These are phyloP conservation scores for Coniferiporia sulphurascens DNA, from an alignment of 1,284 basidiomycete genomes.

Conservation along the genomic window DNA sequence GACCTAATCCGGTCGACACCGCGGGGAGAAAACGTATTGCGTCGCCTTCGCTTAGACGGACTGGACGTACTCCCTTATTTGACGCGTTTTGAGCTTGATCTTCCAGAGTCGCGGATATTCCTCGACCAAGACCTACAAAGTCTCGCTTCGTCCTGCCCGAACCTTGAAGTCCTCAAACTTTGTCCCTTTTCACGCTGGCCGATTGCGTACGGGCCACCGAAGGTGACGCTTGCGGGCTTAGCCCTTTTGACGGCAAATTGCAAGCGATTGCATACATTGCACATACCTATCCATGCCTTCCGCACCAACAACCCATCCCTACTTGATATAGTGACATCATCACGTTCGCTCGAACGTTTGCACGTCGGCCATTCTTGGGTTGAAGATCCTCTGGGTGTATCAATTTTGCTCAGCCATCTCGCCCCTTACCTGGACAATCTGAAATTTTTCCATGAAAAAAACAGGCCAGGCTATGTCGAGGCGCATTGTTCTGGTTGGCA, in stretches of 20 bases:
- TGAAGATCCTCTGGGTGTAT: slow-evolving; percentile 56
- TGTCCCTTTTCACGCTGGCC: slow-evolving; percentile 66
- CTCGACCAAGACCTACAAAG: slow-evolving; percentile 51
- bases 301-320: slow-evolving; percentile 43
- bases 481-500: slow-evolving; percentile 55
- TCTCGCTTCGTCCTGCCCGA: slow-evolving; percentile 57
- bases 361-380: slow-evolving; percentile 72
- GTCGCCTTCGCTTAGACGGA: slow-evolving; percentile 54
- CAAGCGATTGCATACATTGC: slow-evolving; percentile 55
- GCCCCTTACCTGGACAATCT: slow-evolving; percentile 62
- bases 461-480: slow-evolving; percentile 62
- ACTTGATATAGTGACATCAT: slow-evolving; percentile 43
- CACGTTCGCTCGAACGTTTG: slow-evolving; percentile 57
- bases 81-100: slow-evolving; percentile 61
- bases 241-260: slow-evolving; percentile 54
- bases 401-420: slow-evolving; percentile 69
- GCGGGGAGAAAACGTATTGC: slow-evolving; percentile 43
- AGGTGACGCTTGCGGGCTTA: slow-evolving; percentile 53
- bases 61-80: slow-evolving; percentile 48
- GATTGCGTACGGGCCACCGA: slow-evolving; percentile 43
- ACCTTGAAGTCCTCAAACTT: slow-evolving; percentile 57
- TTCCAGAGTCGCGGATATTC: slow-evolving; percentile 67
- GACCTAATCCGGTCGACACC: slow-evolving; percentile 65
- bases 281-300: slow-evolving; percentile 55
- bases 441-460: slow-evolving; percentile 72